Base-by-base conservation (phyloP, 2,329 filamentous ascomycete species). In the Samsoniella hepiali region DNA sequence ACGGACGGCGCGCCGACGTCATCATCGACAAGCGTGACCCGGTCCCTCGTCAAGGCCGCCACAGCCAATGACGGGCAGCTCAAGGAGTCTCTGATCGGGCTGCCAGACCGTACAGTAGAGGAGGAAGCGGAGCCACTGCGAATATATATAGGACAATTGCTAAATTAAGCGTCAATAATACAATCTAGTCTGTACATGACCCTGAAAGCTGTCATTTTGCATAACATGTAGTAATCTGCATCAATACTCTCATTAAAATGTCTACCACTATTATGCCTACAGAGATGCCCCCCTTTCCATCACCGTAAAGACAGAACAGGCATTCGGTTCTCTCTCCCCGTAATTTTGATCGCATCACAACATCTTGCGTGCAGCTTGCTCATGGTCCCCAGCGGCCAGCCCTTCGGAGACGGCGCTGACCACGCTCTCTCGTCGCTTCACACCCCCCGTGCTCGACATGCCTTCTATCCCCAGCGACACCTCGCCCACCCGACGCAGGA, bases 401-500 rank as follows among this genome's bases (percentile, higher is more conserved):
- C 40, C 62, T 32, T 72, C 74, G 15, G 71, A 72, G 11, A 65
- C 65, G 5, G 67, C 70, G 67, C 77, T 81, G 15, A 75, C 69
- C 3, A 77, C 69, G 63, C 81, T 82, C 50, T 75, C 77, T 56
- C 79, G 73, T 53, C 81, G 72, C 62, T 69, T 69, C 44, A 70
- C 71, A 32, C 71, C 69, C 27, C 71, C 69, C 27, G 67, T 65
- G 53, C 71, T 72, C 38, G 72, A 70, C 79, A 85, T 79, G 2
- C 79, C 79, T 65, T 81, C 77, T 58, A 87, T 85, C 3, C 84
- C 86, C 0, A 89, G 73, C 22, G 80, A 83, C 3, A 90, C 86
- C 77, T 98, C 94, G 58, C 95, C 96, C 1, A 98, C 89, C 44
- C 93, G 83, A 68, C 89, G 83, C 66, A 97, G 81, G 31, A 98